phyloP scores from a whole-genome alignment of 2,329 filamentous ascomycete genomes.

The Apiospora marii region DNA sequence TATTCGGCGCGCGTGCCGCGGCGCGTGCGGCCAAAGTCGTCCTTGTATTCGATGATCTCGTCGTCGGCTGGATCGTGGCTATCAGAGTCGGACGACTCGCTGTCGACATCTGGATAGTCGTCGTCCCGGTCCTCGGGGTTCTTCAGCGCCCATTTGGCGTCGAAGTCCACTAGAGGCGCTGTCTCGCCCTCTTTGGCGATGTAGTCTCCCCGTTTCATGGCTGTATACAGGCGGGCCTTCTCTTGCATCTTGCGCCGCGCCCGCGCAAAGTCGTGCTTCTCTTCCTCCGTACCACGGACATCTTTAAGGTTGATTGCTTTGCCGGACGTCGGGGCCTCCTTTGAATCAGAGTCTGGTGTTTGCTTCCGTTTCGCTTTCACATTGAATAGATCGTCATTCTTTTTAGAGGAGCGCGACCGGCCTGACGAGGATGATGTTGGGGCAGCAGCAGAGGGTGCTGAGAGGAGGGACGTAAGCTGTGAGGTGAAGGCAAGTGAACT shows the following conservation, averaged over 20 bases:
- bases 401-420: conserved; percentile 61
- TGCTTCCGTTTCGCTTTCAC: conserved; percentile 52
- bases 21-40: conserved; percentile 90
- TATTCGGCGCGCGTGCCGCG: conserved; percentile 75
- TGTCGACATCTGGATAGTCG: conserved; percentile 71
- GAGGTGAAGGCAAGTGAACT: conserved; percentile 86
- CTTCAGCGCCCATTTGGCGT: conserved; percentile 89
- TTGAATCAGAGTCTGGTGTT: conserved; percentile 67
- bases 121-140: conserved; percentile 58
- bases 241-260: conserved; percentile 86
- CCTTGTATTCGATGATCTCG: conserved; percentile 83
- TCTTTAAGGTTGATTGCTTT: conserved; percentile 57
- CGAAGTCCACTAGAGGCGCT: conserved; percentile 86
- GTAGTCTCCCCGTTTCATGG: conserved; percentile 90
- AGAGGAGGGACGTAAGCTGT: conserved; percentile 83
- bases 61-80: conserved; percentile 53
- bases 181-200: conserved; percentile 70
- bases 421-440: conserved; percentile 50
- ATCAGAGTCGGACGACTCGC: conserved; percentile 48
- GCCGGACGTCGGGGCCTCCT: conserved; percentile 56
- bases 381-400: conserved; percentile 75
- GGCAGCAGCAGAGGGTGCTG: conserved; percentile 55
- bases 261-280: conserved; percentile 72
- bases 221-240: conserved; percentile 87
- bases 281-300: conserved; percentile 63